Evolutionary conservation across 2,329 filamentous ascomycete genomes (phyloP), one percentile per base, ranked within the genome.

Genomic region (Diatrype stigma): DNA sequence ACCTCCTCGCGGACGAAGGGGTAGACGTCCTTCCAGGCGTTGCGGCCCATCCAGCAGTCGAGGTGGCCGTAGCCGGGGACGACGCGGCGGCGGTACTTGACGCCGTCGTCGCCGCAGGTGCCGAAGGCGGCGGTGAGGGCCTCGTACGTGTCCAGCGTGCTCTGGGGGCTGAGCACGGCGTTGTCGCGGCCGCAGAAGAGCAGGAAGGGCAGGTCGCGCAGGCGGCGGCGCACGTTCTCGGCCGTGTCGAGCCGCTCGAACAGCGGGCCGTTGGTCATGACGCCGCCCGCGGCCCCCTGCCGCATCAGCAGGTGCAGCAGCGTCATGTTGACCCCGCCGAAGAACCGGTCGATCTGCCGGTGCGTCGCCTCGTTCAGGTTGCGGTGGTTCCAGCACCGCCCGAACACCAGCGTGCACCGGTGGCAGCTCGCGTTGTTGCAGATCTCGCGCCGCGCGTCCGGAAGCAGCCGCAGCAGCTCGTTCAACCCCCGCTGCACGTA

Each of bases 291-390:
- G 53, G 58, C 62, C 6, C 82, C 83, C 69, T 80, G 78, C 34
- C 68, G 69, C 74, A 84, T 83, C 11, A 86, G 73, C 51, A 83
- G 69, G 34, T 74, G 63, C 46, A 85, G 71, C 53, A 79, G 67
- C 1, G 72, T 74, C 79, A 85, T 85, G 63, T 79, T 81, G 48
- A 82, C 77, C 49, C 84, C 84, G 57, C 79, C 79, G 51, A 87
- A 80, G 67, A 85, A 82, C 30, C 77, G 74, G 63, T 82, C 76
- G 45, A 85, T 77, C 60, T 84, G 77, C 0, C 75, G 69, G 65
- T 87, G 84, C 2, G 84, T 87, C 3, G 78, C 81, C 67, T 81
- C 80, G 67, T 86, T 86, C 28, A 87, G 74, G 63, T 87, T 86
- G 3, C 59, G 63, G 65, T 87, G 84, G 60, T 77, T 82, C 83